Evolutionary conservation across 179 eudicot genomes (phyloP).

Genomic region (Vitellaria paradoxa): DNA sequence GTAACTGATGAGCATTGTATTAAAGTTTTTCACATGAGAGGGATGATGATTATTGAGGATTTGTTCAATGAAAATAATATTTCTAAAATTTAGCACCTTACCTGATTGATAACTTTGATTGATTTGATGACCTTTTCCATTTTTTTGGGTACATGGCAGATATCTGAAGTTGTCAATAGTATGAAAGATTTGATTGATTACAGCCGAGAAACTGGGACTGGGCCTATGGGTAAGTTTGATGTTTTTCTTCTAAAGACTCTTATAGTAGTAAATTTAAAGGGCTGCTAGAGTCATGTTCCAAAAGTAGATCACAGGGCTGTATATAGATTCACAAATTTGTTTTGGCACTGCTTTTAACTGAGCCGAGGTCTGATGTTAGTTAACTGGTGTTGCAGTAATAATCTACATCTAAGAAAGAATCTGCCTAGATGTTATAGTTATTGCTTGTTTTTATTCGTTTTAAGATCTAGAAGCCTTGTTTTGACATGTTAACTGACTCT

Average conservation of each 20-base stretch:
- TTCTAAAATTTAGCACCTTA: not conserved
- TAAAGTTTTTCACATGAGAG: not conserved
- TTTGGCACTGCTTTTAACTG: not conserved
- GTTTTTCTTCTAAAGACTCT: slow-evolving; percentile 2
- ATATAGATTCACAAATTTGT: slow-evolving; percentile 3
- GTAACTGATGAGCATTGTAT: not conserved
- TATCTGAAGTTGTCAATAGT: slow-evolving; percentile 97
- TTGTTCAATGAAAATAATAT: not conserved
- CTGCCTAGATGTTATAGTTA: not conserved
- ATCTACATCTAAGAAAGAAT: not conserved
- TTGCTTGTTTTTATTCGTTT: not conserved
- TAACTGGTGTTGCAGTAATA: not conserved
- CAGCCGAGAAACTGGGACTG: slow-evolving; percentile 71
- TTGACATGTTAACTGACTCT: not conserved
- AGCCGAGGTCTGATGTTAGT: not conserved
- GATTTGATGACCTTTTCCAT: not conserved
- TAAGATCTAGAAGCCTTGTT: not conserved
- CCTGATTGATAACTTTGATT: not conserved
- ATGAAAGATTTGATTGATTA: slow-evolving; percentile 98
- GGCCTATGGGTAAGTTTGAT: slow-evolving; percentile 86
- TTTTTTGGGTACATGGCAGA: slow-evolving; percentile 47
- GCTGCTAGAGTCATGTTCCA: slow-evolving; percentile 3
- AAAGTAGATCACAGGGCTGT: not conserved
- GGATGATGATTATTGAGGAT: not conserved
- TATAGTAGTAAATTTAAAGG: not conserved